Base-by-base conservation (phyloP, 1,284 basidiomycete species). In the Ustilago cynodontis region DNA sequence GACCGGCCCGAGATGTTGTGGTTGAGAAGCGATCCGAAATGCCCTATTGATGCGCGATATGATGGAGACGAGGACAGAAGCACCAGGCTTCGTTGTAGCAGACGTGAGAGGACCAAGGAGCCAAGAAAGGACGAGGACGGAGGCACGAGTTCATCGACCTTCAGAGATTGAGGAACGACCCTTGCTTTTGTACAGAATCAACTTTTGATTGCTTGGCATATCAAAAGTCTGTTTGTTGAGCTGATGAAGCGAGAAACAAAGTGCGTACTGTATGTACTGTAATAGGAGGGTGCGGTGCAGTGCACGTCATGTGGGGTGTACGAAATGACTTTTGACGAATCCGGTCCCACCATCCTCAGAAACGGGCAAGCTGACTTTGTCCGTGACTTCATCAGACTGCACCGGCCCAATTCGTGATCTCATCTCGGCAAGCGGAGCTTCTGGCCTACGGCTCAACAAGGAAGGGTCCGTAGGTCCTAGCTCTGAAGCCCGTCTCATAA, bases 71-170 rank as follows among this genome's bases (percentile, higher is more conserved):
- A 49, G 28, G 55, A 29, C n/a, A 43, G 39, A 20, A 67, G 65
- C 65, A 50, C 58, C 59, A 43, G 65, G 65, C 65, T 56, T 60
- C 31, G 41, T 55, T 45, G 39, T n/a, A 24, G 54, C 22, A 41
- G 39, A 41, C 14, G 29, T 16, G 24, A 26, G 26, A 18, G 18
- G 49, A 52, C 24, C n/a, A 41, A 47, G 20, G n/a, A 33, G 26
- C 16, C 24, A 31, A 47, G 20, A 16, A 28, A 22, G 51, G 51
- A 43, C 39, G 14, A n/a, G 22, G 51, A 35, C n/a, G 24, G 50
- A 24, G 35, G 53, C 59, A 26, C 59, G 22, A 51, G 37, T 56
- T 35, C 41, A 41, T 41, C 39, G 37, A 31, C n/a, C 22, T n/a
- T 41, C 35, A 45, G 50, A 24, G 37, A n/a, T 20, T 3, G 26